Evolutionary conservation across 805 yeast genomes (phyloP).

Genomic region (Candida glaebosa): DNA sequence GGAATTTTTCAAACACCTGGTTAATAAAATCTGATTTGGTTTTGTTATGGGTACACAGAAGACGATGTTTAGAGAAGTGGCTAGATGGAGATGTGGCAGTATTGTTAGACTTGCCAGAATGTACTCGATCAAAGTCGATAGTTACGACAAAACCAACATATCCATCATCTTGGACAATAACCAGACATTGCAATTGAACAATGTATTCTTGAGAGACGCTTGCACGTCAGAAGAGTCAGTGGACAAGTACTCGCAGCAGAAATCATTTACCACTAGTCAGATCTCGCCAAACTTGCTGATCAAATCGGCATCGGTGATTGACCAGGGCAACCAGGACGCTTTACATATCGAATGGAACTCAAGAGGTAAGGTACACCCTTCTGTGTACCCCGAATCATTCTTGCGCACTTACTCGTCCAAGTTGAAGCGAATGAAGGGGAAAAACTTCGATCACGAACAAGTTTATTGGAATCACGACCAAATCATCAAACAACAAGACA

Average conservation of each 20-base stretch:
- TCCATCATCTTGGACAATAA: constrained; percentile 19
- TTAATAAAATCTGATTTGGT: no score
- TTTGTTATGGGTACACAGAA: no score
- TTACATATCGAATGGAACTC: constrained; percentile 41
- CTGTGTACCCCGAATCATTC: constrained; percentile 44
- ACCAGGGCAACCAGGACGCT: constrained; percentile 15
- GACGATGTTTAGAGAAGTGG: no score
- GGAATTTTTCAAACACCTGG: no score
- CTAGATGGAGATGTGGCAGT: not conserved
- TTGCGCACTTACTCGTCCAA: constrained; percentile 41
- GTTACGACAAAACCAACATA: constrained; percentile 21
- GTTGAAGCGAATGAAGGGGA: constrained; percentile 30
- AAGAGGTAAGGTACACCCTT: constrained; percentile 19
- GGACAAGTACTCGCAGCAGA: constrained; percentile 57
- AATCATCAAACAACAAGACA: constrained; percentile 11
- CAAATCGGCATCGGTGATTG: constrained; percentile 27
- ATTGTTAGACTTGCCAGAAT: not conserved
- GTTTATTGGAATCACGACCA: constrained; percentile 36
- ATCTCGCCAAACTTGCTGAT: constrained; percentile 37
- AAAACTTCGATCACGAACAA: constrained; percentile 29
- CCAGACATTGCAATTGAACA: constrained; percentile 37
- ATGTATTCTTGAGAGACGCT: constrained; percentile 63
- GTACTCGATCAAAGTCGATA: constrained; percentile 7
- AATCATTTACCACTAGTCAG: constrained; percentile 58
- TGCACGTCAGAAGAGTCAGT: constrained; percentile 47